phyloP scores from a whole-genome alignment of 441 rosid species.

The Metrosideros polymorpha region DNA sequence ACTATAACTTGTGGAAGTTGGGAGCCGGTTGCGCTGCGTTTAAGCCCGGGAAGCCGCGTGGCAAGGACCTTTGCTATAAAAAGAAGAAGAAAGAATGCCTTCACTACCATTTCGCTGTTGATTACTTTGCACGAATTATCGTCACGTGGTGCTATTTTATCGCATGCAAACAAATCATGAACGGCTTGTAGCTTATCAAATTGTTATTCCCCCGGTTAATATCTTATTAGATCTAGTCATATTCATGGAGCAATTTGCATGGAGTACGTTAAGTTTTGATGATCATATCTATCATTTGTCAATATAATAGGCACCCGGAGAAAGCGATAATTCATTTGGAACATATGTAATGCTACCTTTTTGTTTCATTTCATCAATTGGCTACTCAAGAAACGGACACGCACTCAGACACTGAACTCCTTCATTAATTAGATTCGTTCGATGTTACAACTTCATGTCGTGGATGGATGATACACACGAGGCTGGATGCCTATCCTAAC shows the following conservation, averaged over 20 bases:
- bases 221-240: not conserved
- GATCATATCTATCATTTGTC: not conserved
- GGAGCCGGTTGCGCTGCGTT: not conserved
- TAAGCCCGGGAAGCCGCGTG: not conserved
- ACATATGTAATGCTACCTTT: not conserved
- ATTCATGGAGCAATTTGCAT: not conserved
- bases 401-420: not conserved
- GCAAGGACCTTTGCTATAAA: not conserved
- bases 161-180: too few species aligned
- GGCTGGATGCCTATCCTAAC: not conserved
- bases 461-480: not conserved
- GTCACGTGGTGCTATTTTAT: not conserved
- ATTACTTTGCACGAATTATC: not conserved
- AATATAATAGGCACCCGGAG: not conserved
- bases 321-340: not conserved
- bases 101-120: not conserved
- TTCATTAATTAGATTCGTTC: not conserved
- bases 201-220: too few species aligned
- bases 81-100: not conserved
- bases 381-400: not conserved
- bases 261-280: not conserved
- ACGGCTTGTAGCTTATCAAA: too few species aligned
- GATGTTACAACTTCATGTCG: not conserved
- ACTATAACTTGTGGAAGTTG: not conserved
- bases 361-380: not conserved